Evolutionary conservation across 176 grass and related monocot genomes (phyloP), one percentile per base, ranked within the genome.

Genomic region (Saccharum spontaneum): DNA sequence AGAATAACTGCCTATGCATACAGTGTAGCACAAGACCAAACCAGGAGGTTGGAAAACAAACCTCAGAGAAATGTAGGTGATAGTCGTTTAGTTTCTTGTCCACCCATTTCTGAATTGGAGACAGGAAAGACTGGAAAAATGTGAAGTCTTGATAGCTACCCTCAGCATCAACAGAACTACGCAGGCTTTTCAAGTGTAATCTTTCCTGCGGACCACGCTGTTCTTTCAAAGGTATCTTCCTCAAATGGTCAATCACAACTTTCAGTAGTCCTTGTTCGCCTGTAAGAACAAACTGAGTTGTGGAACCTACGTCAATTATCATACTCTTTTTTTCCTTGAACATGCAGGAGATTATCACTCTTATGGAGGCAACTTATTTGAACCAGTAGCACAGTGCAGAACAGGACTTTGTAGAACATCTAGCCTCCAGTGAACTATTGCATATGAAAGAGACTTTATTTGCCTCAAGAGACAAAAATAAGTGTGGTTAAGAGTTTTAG

Each of bases 61-160:
- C 97, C 97, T 98, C 93, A 37, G 97, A 89, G 82, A 98, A 94
- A 67, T 96, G 93, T 57, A 90, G 65, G 87, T 98, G 97, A 76
- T 98, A 98, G 59, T 98, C 96, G 15, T 87, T 91, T 77, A 98
- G 83, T 89, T 94, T 98, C 80, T 94, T 98, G 86, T 98, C 93
- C 75, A 82, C 88, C 91, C 91, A 98, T 90, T 90, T 95, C 86
- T 98, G 88, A 86, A 98, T 73, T 62, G 97, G 91, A 45, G 79
- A 81, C 24, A 98, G 84, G 87, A 96, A 98, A 86, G 97, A 98
- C 81, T 94, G 90, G 75, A 98, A 98, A 90, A 98, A 98, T 77
- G 91, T 94, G 68, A 90, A 96, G 71, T 92, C 87, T 79, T 94
- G 86, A 80, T 83, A 87, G 38, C 89, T 89, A 78, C 83, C 91